Base-by-base conservation (phyloP, 2,329 filamentous ascomycete species). In the Monosporascus sp. region DNA sequence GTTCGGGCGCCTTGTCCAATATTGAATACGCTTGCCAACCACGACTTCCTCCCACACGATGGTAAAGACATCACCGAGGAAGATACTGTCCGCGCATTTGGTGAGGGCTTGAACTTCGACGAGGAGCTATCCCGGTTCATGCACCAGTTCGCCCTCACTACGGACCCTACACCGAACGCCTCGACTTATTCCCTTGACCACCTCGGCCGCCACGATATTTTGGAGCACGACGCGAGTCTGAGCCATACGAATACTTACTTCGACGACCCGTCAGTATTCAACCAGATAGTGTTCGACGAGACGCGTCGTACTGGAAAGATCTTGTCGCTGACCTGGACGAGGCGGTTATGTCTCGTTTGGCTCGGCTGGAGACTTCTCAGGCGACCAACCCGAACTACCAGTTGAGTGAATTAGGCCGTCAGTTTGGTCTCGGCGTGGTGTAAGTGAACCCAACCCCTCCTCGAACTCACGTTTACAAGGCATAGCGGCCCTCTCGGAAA, bases 211-310 rank as follows among this genome's bases (percentile, higher is more conserved):
- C 77, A 79, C 64, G 74, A 77, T 51, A 60, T 79, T 15, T 63
- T 79, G 7, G 76, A 79, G 52, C 77, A 79, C 50, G 76, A 79
- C 50, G 76, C 72, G 7, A 77, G 75, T 54, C 51, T 77, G 25
- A 73, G 74, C 39, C 77, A 77, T 25, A 60, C 68, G 1, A 78
- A 82, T 53, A 74, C 72, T 8, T 76, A 67, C 68, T 73, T 79
- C 50, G 79, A 78, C 25, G 75, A 77, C 63, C 76, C 77, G 57
- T 71, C 77, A 57, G 52, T 74, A 51, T 82, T 83, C 69, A 80
- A 82, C 64, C 66, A 75, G 50, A 74, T 70, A 2, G 62, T 80
- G 56, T 83, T 81, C 62, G 71, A 76, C 50, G 64, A 72, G 52
- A 73, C 72, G 0, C 67, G 59, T 38, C 59, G 5, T 81, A 75